A percentile compares a stretch with the other conserved stretches of the same genome.
Evolutionary conservation across 345 rosid genomes (phyloP).

Genomic region (Diplotaxis tenuifolia): DNA sequence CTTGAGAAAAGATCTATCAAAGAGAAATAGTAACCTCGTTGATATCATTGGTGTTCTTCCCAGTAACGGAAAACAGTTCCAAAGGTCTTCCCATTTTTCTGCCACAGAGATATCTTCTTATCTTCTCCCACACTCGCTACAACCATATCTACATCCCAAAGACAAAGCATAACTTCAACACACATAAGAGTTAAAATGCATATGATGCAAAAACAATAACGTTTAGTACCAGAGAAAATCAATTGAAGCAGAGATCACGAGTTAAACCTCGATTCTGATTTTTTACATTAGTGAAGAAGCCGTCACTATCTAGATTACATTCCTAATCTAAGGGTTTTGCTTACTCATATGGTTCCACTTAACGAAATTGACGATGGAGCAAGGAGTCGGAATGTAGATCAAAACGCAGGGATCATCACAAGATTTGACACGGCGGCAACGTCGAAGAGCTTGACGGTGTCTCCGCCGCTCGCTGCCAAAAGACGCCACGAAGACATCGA

Average conservation of each 20-base stretch:
- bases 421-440: constrained; percentile 46
- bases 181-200: too few species aligned
- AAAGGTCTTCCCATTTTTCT: constrained; percentile 74
- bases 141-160: constrained; percentile 64
- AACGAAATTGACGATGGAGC: constrained; percentile 66
- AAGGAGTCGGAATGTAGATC: constrained; percentile 69
- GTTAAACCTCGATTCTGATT: neutral
- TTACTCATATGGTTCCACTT: constrained; percentile 90
- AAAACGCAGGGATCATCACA: constrained; percentile 76
- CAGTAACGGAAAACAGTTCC: too few species aligned
- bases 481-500: constrained; percentile 56
- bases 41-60: constrained; percentile 55
- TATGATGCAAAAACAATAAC: too few species aligned
- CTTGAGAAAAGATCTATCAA: neutral
- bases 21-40: constrained; percentile 50
- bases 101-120: constrained; percentile 76
- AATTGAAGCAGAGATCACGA: too few species aligned
- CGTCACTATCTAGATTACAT: neutral
- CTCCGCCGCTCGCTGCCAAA: constrained; percentile 74
- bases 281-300: neutral
- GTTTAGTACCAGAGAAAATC: too few species aligned
- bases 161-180: too few species aligned
- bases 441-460: constrained; percentile 82
- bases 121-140: constrained; percentile 91
- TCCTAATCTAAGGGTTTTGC: constrained; percentile 20